Evolutionary conservation across 352 stramenopile genomes (phyloP).

Genomic region (Pythium rishiriense): DNA sequence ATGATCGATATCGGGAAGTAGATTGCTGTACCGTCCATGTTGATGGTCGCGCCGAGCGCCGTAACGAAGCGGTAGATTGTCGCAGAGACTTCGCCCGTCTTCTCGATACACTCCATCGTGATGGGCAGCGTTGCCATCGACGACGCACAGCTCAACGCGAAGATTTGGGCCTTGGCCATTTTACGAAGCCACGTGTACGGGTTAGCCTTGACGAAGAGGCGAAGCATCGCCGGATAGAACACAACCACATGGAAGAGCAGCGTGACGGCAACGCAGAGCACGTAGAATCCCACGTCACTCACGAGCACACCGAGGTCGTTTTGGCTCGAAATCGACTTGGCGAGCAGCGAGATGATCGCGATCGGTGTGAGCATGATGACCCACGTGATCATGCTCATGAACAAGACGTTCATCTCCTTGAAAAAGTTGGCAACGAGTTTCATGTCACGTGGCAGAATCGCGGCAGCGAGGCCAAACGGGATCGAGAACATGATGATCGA

Average conservation of each 20-base stretch:
- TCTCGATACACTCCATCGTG: slow-evolving; percentile 31
- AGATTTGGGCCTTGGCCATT: slow-evolving; percentile 34
- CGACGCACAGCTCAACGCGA: slow-evolving; percentile 36
- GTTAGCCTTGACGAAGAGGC: slow-evolving; percentile 28
- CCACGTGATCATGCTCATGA: slow-evolving; percentile 29
- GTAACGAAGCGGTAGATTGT: slow-evolving; percentile 28
- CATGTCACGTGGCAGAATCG: slow-evolving; percentile 14
- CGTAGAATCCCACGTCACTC: slow-evolving; percentile 31
- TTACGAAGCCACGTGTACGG: slow-evolving; percentile 32
- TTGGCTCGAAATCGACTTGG: slow-evolving; percentile 20
- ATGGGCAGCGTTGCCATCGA: slow-evolving; percentile 40
- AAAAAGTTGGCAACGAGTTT: not conserved
- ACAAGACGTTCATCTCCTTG: slow-evolving; percentile 8
- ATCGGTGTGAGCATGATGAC: slow-evolving; percentile 38
- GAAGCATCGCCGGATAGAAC: slow-evolving; percentile 38
- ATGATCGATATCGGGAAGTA: slow-evolving; percentile 25
- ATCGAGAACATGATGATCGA: slow-evolving; percentile 24
- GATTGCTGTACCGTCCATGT: slow-evolving; percentile 28
- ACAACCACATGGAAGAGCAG: slow-evolving; percentile 28
- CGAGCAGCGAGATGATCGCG: slow-evolving; percentile 33
- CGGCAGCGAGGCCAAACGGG: slow-evolving; percentile 12
- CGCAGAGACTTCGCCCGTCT: slow-evolving; percentile 15
- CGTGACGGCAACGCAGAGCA: slow-evolving; percentile 19
- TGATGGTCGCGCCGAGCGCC: slow-evolving; percentile 26
- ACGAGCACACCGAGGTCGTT: slow-evolving; percentile 30